A percentile compares a stretch with the other conserved stretches of the same genome.
Conservation (phyloP, 2,329 filamentous ascomycete species). For the Aureobasidium uvarum region DNA sequence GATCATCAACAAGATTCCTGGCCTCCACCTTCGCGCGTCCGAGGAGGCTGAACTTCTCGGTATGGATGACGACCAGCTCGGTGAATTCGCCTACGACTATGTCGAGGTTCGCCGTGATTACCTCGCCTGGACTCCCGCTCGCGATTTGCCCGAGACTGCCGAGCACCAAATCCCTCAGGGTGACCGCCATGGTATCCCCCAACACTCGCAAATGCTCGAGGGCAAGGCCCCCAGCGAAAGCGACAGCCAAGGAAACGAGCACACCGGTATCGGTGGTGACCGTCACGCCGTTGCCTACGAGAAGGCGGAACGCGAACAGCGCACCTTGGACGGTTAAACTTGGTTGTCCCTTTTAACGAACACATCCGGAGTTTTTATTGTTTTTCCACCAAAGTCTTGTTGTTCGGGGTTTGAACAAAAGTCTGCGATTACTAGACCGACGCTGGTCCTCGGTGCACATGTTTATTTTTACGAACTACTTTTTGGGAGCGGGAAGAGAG, state of each 20-base stretch:
- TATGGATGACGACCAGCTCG: conserved; percentile 88
- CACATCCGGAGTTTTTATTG: neutral
- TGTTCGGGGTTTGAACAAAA: conserved; percentile 17
- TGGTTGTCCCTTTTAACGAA: conserved; percentile 2
- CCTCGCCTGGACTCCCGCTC: conserved; percentile 79
- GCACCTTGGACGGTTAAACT: conserved; percentile 16
- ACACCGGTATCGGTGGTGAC: conserved; percentile 53
- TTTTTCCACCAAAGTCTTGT: neutral
- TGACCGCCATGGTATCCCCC: conserved; percentile 66
- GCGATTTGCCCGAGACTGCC: conserved; percentile 60
- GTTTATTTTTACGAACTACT: neutral
- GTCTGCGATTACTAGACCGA: conserved; percentile 10
- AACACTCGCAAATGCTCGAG: conserved; percentile 66
- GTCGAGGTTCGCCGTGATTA: conserved; percentile 86
- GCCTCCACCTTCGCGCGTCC: conserved; percentile 73
- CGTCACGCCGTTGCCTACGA: conserved; percentile 53
- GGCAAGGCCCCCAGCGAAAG: conserved; percentile 52
- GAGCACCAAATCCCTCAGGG: conserved; percentile 63
- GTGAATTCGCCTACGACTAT: conserved; percentile 88
- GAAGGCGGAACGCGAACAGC: conserved; percentile 39
- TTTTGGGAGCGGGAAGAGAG: conserved; percentile 18
- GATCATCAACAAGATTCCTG: conserved; percentile 70
- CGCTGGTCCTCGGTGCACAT: conserved; percentile 25
- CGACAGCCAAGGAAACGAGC: conserved; percentile 44
- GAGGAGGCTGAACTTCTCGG: conserved; percentile 81